Percentiles rank a stretch among this genome's conserved stretches.
Evolutionary conservation across 2,329 filamentous ascomycete species (phyloP).

Genomic region (Monilinia polystroma): DNA sequence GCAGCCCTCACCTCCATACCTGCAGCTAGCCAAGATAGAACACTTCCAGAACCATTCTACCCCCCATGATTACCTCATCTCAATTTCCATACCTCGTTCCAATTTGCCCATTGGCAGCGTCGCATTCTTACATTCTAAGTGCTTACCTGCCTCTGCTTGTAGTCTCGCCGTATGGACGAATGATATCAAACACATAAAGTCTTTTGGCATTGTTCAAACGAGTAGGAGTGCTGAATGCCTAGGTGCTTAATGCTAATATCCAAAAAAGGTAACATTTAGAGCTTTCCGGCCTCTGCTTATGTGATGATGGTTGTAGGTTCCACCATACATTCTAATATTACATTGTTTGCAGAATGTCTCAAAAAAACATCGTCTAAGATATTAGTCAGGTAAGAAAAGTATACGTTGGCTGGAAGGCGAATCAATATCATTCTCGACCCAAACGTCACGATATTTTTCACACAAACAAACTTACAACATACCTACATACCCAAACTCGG

Average conservation of each 20-base stretch:
- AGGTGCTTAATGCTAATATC: not conserved
- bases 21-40: constrained; percentile 20
- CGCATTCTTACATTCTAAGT: constrained; percentile 18
- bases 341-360: constrained; percentile 22
- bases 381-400: constrained; percentile 20
- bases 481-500: not conserved
- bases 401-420: constrained; percentile 1
- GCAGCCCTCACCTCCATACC: constrained; percentile 1
- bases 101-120: constrained; percentile 6
- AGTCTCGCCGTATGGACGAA: not conserved
- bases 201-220: not conserved
- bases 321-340: constrained; percentile 13
- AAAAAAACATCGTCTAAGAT: constrained; percentile 11
- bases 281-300: constrained; percentile 5
- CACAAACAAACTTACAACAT: not conserved
- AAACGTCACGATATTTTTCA: constrained; percentile 11
- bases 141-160: constrained; percentile 19
- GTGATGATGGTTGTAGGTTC: constrained; percentile 16
- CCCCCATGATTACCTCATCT: constrained; percentile 23
- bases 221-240: not conserved
- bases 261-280: not conserved
- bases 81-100: not conserved
- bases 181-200: not conserved
- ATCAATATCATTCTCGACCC: constrained; percentile 5
- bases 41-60: constrained; percentile 18